Evolutionary conservation across 495 filamentous ascomycete genomes (phyloP), one percentile per base, ranked within the genome.

Genomic region (Aspergillus bertholletiae): DNA sequence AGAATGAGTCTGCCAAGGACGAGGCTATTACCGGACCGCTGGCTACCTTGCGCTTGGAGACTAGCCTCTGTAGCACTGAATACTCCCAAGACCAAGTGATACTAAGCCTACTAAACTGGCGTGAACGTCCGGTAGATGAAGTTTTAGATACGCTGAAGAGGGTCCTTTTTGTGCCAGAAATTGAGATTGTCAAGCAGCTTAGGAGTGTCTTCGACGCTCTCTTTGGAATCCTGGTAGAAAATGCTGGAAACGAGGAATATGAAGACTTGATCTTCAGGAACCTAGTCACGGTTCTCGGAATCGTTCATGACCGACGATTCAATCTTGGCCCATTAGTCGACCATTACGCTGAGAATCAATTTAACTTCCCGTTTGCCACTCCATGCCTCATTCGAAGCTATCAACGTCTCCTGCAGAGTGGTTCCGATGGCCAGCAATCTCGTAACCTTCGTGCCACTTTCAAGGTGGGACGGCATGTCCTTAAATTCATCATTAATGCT

Each of bases 31-130:
- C 86, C 5, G 89, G 88, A 1, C 88, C 90, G 11, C 67, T 86
- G 51, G 88, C 93, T 15, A 84, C 83, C 39, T 67, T 99, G 32
- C 84, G 82, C 37, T 71, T 96, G 2, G 84, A 91, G 53, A 97
- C 92, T 1, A 92, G 92, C 64, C 82, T 99, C 13, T 96, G 93
- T 77, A 97, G 94, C 71, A 99, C 95, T 0, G 82, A 85, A 57
- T 96, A 96, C 67, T 96, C 92, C 0, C 94, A 99, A 58, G 92
- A 99, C 68, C 88, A 92, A 59, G 84, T 88, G 27, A 80, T 99
- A 13, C 74, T 97, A 37, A 87, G 88, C 20, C 74, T 99, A 21
- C 63, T 97, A 17, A 88, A 86, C 54, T 97, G 95, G 93, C 89
- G 84, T 58, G 84, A 92, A 17, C 81, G 87, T 27, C 74, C 85